Evolutionary conservation across 83 land plant species (phyloP).

Genomic region (Thuja plicata): DNA sequence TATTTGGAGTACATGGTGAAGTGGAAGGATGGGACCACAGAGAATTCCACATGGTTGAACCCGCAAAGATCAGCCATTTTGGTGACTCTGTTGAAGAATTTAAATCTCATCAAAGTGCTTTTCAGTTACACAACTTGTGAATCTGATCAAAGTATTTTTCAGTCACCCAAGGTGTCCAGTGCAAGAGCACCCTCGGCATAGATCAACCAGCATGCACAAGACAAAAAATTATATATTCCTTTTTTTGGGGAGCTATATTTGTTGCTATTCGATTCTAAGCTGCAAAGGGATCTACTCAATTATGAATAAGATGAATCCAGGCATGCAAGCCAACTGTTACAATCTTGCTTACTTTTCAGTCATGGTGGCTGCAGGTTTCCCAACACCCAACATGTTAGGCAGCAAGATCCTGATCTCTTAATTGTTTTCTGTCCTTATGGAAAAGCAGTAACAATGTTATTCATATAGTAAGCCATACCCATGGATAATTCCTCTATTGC

Average conservation of each 20-base stretch:
- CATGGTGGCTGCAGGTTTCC: background rate
- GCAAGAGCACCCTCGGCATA: no score
- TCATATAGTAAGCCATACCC: background rate
- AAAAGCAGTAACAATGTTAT: background rate
- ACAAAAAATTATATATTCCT: no score
- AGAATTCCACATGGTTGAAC: no score
- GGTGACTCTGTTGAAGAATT: no score
- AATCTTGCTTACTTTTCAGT: background rate
- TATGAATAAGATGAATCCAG: background rate
- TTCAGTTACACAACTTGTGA: no score
- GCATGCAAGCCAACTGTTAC: background rate
- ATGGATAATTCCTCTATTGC: background rate
- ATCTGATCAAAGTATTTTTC: no score
- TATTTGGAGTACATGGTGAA: no score
- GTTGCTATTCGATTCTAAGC: background rate
- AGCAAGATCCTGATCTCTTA: background rate
- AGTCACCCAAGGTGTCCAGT: no score
- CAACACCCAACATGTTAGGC: background rate
- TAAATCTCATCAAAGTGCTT: no score
- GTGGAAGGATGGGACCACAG: no score
- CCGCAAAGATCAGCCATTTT: no score
- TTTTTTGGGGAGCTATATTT: background rate
- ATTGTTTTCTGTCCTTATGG: background rate
- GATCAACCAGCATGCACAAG: no score
- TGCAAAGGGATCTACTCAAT: background rate